phyloP scores from a whole-genome alignment of 2,329 filamentous ascomycete species.

The Trichoderma sp. region DNA sequence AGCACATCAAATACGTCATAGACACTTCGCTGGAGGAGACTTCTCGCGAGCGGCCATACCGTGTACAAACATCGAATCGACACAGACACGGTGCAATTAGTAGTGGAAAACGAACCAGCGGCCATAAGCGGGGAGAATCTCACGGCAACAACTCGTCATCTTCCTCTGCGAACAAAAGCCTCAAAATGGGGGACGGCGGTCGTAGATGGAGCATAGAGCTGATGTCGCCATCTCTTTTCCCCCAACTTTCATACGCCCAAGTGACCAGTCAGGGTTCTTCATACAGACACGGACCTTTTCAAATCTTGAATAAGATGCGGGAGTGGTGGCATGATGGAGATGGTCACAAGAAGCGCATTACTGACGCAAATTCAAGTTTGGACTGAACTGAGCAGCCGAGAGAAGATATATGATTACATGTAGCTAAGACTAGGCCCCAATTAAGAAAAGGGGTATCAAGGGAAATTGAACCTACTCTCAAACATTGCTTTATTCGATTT shows the following conservation, averaged over 20 bases:
- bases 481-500: no score
- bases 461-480: no score
- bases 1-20: conserved; percentile 21
- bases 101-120: not conserved
- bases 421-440: not conserved
- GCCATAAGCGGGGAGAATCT: no score
- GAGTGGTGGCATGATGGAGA: not conserved
- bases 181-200: not conserved
- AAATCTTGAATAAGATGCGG: not conserved
- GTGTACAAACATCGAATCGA: not conserved
- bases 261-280: not conserved
- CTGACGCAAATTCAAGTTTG: not conserved
- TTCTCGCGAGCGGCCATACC: conserved; percentile 13
- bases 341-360: no score
- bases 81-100: not conserved
- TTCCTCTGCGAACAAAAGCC: not conserved
- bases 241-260: not conserved
- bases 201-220: not conserved
- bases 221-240: not conserved
- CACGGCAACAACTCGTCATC: not conserved
- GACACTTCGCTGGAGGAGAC: not conserved
- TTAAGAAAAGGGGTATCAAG: no score
- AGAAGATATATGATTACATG: not conserved
- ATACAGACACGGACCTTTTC: not conserved
- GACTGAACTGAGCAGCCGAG: not conserved